phyloP scores from a whole-genome alignment of 768 basidiomycete species.

The Lanmaoa rubissima region DNA sequence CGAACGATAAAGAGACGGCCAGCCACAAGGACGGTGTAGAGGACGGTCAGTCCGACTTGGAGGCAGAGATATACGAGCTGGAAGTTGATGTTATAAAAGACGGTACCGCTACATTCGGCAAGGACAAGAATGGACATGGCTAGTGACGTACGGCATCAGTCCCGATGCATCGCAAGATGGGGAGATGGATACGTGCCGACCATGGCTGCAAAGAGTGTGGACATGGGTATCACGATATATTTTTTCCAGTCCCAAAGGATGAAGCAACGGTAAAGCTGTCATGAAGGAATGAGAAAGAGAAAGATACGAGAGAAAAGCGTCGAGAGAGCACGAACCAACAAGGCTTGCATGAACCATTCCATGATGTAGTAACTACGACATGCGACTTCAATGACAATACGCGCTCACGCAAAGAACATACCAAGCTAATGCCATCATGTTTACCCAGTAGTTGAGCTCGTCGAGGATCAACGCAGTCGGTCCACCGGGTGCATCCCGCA shows the following conservation, averaged over 20 bases:
- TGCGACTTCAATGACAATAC: background rate
- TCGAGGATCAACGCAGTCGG: slow-evolving; percentile 13
- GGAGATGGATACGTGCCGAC: slow-evolving; percentile 6
- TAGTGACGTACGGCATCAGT: background rate
- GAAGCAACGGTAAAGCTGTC: slow-evolving; percentile 19
- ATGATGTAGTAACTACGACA: slow-evolving; percentile 23
- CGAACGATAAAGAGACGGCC: slow-evolving; percentile 28
- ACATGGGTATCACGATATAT: slow-evolving; percentile 16
- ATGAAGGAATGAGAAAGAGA: background rate
- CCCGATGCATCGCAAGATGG: background rate
- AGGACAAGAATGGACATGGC: slow-evolving; percentile 20
- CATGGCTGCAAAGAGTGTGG: slow-evolving; percentile 9
- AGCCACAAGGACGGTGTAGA: slow-evolving; percentile 32
- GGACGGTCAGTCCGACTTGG: slow-evolving; percentile 30
- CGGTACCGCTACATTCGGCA: slow-evolving; percentile 1
- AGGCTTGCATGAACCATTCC: slow-evolving; percentile 31
- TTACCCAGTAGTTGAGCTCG: slow-evolving; percentile 17
- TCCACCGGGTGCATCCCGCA: slow-evolving; percentile 18
- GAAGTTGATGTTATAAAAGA: slow-evolving; percentile 20
- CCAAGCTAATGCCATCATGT: slow-evolving; percentile 20
- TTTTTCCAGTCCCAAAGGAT: slow-evolving; percentile 16
- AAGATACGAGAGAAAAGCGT: background rate
- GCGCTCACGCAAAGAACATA: slow-evolving; percentile 2
- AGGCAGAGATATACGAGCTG: slow-evolving; percentile 30
- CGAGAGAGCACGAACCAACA: slow-evolving; percentile 13